These are phyloP conservation scores for Dactylellina leptospora DNA, from an alignment of 2,329 filamentous ascomycete genomes.

Conservation along the genomic window DNA sequence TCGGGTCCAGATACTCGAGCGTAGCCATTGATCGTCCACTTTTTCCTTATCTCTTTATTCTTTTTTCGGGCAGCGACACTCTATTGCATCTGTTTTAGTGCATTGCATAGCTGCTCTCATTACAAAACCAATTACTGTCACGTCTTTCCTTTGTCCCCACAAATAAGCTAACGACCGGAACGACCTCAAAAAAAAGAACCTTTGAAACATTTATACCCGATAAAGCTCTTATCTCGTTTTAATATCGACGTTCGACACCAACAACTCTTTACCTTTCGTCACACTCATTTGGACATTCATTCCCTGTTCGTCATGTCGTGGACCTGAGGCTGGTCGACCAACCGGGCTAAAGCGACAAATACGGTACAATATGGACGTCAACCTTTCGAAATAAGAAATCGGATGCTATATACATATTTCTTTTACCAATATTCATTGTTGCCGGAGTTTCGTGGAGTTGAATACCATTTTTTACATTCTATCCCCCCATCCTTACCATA, in stretches of 20 bases:
- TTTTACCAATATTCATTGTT: slow-evolving; percentile 53
- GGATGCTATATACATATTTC: too few species aligned
- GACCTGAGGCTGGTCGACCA: slow-evolving; percentile 8
- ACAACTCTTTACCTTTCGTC: slow-evolving; percentile 14
- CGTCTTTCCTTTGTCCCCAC: slow-evolving; percentile 51
- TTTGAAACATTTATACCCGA: slow-evolving; percentile 38
- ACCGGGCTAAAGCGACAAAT: slow-evolving; percentile 5
- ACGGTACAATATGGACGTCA: slow-evolving; percentile 23
- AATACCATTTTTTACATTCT: neutral
- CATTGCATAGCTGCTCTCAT: slow-evolving; percentile 30
- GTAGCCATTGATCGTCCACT: slow-evolving; percentile 1
- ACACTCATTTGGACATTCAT: slow-evolving; percentile 27
- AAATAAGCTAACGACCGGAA: slow-evolving; percentile 50
- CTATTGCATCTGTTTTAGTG: slow-evolving; percentile 33
- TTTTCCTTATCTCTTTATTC: slow-evolving; percentile 25
- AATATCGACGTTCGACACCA: slow-evolving; percentile 47
- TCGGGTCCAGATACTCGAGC: slow-evolving; percentile 36
- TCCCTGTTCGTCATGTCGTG: neutral
- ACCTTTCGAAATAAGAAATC: slow-evolving; percentile 41
- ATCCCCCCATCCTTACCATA: slow-evolving; percentile 7
- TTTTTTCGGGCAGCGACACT: slow-evolving; percentile 44
- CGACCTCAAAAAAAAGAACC: slow-evolving; percentile 51
- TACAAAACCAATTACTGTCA: slow-evolving; percentile 21
- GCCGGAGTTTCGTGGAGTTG: slow-evolving; percentile 50
- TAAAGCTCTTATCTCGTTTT: slow-evolving; percentile 52